Evolutionary conservation across 495 filamentous ascomycete genomes (phyloP).

Genomic region (Annulohypoxylon maeteangense): DNA sequence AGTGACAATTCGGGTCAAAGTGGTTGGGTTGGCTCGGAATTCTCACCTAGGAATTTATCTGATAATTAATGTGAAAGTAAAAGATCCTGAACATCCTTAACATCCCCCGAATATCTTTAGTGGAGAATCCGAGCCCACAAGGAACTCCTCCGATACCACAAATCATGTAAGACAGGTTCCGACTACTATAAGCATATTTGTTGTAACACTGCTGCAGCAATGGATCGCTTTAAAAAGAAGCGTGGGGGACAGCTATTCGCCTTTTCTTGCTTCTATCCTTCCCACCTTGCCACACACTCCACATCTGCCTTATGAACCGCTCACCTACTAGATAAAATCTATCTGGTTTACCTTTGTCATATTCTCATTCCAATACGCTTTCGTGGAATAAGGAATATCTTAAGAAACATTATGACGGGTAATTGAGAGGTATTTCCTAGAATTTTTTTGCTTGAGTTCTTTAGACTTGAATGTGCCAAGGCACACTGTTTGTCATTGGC

Average conservation of each 20-base stretch:
- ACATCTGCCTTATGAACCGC: neutral
- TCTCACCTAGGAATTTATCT: neutral
- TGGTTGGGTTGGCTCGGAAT: neutral
- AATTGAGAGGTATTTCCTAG: neutral
- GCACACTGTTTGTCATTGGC: neutral
- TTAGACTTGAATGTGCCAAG: neutral
- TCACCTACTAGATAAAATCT: neutral
- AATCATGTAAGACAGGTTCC: neutral
- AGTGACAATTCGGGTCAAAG: neutral
- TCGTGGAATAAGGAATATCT: neutral
- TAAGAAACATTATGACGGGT: neutral
- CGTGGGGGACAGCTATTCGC: conserved; percentile 14
- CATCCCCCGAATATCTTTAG: neutral
- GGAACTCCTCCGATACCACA: neutral
- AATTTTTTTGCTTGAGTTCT: neutral
- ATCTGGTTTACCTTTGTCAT: neutral
- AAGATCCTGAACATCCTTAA: neutral
- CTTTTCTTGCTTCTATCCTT: neutral
- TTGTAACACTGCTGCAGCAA: conserved; percentile 2
- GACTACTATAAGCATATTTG: neutral
- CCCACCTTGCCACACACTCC: conserved; percentile 8
- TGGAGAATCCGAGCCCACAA: neutral
- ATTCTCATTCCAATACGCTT: neutral
- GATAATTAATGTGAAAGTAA: neutral
- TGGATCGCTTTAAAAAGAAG: neutral